Percentiles rank a stretch among this genome's conserved stretches.
Conservation (phyloP, 2,329 filamentous ascomycete genomes). For the Pseudogymnoascus sp. region DNA sequence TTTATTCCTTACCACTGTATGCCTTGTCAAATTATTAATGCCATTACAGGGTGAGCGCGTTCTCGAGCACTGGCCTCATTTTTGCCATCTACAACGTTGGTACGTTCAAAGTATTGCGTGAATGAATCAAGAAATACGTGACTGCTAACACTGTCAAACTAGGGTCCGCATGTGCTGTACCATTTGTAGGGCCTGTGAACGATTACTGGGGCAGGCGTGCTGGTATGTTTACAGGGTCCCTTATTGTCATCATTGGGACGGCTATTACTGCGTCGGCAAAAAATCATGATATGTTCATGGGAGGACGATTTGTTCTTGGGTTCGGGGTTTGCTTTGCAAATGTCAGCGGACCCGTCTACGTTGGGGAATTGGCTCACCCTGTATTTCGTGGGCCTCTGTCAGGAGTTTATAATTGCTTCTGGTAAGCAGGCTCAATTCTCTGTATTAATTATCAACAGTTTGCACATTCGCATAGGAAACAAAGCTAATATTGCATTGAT, state of each 20-base stretch:
- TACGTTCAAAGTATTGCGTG: constrained; percentile 21
- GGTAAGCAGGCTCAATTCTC: neutral
- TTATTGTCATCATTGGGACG: neutral
- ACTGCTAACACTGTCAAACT: too few relatives aligned
- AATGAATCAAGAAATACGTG: too few relatives aligned
- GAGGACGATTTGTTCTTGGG: neutral
- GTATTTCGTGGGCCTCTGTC: constrained; percentile 1
- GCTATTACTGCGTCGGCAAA: neutral
- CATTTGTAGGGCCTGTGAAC: constrained; percentile 43
- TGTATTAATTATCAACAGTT: too few relatives aligned
- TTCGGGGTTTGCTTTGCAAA: neutral
- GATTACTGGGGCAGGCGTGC: constrained; percentile 39
- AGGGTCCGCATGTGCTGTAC: constrained; percentile 39
- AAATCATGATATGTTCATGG: neutral
- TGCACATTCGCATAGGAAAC: too few relatives aligned
- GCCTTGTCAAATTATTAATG: too few relatives aligned
- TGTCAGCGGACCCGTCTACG: neutral
- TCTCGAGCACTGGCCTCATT: neutral
- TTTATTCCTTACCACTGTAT: too few relatives aligned
- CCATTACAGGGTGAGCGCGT: too few relatives aligned
- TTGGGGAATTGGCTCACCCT: constrained; percentile 8
- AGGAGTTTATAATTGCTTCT: constrained; percentile 9
- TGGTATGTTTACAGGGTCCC: constrained; percentile 38
- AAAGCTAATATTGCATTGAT: neutral
- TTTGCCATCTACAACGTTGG: neutral